Evolutionary conservation across 768 basidiomycete genomes (phyloP).

Genomic region (Dacryopinax primogenitus): DNA sequence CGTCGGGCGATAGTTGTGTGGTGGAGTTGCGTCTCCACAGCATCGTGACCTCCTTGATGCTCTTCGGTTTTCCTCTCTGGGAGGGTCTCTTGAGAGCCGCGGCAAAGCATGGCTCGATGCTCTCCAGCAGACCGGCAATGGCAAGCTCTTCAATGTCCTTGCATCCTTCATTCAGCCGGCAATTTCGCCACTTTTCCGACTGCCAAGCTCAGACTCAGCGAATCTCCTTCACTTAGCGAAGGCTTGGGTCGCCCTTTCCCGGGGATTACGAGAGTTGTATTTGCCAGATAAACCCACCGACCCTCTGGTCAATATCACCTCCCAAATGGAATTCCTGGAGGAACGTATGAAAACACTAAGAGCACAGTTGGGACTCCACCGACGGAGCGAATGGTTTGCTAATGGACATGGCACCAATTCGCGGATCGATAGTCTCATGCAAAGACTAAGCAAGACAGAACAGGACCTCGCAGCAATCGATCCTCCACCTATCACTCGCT

Average conservation of each 20-base stretch:
- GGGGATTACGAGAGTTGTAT: constrained; percentile 52
- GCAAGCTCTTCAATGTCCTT: not conserved
- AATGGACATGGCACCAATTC: constrained; percentile 46
- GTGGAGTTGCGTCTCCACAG: not conserved
- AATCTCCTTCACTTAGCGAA: constrained; percentile 15
- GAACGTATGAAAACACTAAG: constrained; percentile 32
- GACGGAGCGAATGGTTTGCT: constrained; percentile 39
- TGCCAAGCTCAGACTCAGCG: constrained; percentile 12
- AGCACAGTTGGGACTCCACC: constrained; percentile 43
- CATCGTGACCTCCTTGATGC: not conserved
- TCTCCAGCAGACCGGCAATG: not conserved
- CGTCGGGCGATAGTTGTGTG: not conserved
- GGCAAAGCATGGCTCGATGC: not conserved
- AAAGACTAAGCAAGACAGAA: constrained; percentile 10
- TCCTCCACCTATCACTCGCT: constrained; percentile 14
- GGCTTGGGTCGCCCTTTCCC: constrained; percentile 50
- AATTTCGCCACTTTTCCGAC: not conserved
- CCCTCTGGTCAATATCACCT: constrained; percentile 55
- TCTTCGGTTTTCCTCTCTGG: not conserved
- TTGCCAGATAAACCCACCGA: constrained; percentile 79
- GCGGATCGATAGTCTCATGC: constrained; percentile 35
- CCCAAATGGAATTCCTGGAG: constrained; percentile 33
- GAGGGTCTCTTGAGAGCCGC: not conserved
- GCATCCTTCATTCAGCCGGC: not conserved
- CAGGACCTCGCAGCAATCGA: constrained; percentile 11